These are phyloP conservation scores for Xylaria hypoxylon DNA, from an alignment of 2,329 filamentous ascomycete genomes.

Conservation along the genomic window DNA sequence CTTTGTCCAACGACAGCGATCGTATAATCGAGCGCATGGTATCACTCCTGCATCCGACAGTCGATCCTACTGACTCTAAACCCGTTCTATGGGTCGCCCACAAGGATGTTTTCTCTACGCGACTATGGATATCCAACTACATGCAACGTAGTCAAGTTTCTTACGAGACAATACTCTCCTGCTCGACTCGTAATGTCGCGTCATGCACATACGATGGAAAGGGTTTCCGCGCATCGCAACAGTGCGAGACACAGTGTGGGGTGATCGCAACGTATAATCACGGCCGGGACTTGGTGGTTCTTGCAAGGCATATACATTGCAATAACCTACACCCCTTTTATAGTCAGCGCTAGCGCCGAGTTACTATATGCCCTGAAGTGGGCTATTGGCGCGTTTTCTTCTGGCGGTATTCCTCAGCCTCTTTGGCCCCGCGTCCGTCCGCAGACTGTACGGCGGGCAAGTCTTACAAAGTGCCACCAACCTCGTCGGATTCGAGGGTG, in stretches of 20 bases:
- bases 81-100: conserved; percentile 40
- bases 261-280: conserved; percentile 34
- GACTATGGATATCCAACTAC: conserved; percentile 51
- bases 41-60: conserved; percentile 42
- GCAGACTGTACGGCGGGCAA: conserved; percentile 40
- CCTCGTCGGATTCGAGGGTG: conserved; percentile 49
- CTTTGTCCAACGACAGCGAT: conserved; percentile 50
- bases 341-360: background rate
- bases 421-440: conserved; percentile 41
- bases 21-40: conserved; percentile 49
- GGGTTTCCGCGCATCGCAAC: conserved; percentile 45
- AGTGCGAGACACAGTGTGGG: conserved; percentile 18
- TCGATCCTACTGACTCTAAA: conserved; percentile 19
- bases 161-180: conserved; percentile 49
- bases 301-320: conserved; percentile 31
- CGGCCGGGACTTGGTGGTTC: conserved; percentile 39
- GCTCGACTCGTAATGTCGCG: conserved; percentile 48
- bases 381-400: conserved; percentile 33
- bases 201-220: conserved; percentile 51
- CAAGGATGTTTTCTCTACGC: conserved; percentile 46
- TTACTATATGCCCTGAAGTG: conserved; percentile 14
- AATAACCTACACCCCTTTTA: conserved; percentile 35
- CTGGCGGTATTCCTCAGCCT: conserved; percentile 34
- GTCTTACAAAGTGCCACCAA: conserved; percentile 42
- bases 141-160: conserved; percentile 49